Evolutionary conservation across 1,139 yeast genomes (phyloP).

Genomic region (Pichia kudriavzevii): DNA sequence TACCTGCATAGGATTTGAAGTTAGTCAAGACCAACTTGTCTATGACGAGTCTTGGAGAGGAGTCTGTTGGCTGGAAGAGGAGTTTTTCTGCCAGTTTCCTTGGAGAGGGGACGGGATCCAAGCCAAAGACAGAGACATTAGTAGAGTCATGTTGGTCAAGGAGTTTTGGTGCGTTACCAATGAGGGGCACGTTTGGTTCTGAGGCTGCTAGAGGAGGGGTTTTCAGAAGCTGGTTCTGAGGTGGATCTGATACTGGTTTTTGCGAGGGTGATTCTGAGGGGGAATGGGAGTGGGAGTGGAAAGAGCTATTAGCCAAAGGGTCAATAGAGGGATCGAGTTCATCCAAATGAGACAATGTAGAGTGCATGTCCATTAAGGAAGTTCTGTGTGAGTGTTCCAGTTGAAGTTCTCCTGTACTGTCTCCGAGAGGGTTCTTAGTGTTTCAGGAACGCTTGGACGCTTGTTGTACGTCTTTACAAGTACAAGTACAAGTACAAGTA

Average conservation of each 20-base stretch:
- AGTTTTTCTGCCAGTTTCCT: conserved; percentile 8
- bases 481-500: too few species aligned
- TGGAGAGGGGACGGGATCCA: conserved; percentile 14
- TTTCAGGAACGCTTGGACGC: too few species aligned
- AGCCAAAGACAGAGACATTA: conserved; percentile 12
- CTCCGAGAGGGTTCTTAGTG: too few species aligned
- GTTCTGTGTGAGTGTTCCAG: neutral
- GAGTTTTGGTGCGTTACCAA: conserved; percentile 1
- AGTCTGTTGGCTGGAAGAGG: conserved; percentile 3
- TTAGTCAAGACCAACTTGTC: conserved; percentile 66
- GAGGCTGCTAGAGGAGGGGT: conserved; percentile 1
- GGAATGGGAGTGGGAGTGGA: too few species aligned
- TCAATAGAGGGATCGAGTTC: neutral
- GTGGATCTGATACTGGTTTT: too few species aligned
- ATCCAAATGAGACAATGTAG: neutral
- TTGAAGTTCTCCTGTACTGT: too few species aligned
- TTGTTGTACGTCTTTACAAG: too few species aligned
- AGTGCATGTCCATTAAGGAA: neutral
- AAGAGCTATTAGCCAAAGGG: conserved; percentile 9
- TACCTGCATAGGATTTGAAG: conserved; percentile 94
- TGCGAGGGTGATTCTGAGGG: too few species aligned
- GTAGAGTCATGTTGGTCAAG: too few species aligned
- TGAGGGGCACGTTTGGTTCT: neutral
- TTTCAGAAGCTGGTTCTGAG: too few species aligned
- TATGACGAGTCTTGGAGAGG: conserved; percentile 55